A percentile compares a stretch with the other conserved stretches of the same genome.
Evolutionary conservation across 2,329 filamentous ascomycete genomes (phyloP).

Genomic region (Cladosporium sp.): DNA sequence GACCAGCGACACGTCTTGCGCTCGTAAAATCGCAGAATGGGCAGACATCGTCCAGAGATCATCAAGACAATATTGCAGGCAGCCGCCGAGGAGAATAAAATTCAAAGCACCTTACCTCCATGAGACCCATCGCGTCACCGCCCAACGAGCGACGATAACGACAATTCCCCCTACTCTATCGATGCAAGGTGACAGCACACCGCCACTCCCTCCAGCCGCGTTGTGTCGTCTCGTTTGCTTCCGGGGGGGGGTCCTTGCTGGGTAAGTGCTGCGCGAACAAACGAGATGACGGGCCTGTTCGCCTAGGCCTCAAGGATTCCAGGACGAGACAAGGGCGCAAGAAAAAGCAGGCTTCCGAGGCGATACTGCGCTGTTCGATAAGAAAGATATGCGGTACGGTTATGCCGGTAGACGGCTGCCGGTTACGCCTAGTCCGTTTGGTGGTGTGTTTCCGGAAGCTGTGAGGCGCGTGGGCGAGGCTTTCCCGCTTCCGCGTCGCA

Average conservation of each 20-base stretch:
- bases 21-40: background rate
- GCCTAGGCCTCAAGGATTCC: background rate
- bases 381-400: constrained; percentile 7
- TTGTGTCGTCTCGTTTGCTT: constrained; percentile 7
- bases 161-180: constrained; percentile 5
- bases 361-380: constrained; percentile 9
- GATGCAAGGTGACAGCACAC: constrained; percentile 12
- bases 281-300: constrained; percentile 9
- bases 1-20: background rate
- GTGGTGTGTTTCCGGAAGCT: constrained; percentile 9
- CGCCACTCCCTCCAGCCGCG: constrained; percentile 7
- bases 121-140: constrained; percentile 13
- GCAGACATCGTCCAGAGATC: constrained; percentile 2
- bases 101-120: constrained; percentile 17
- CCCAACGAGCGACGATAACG: background rate
- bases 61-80: background rate
- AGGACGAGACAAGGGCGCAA: constrained; percentile 7
- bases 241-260: constrained; percentile 9
- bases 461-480: constrained; percentile 2
- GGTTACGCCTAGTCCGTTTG: constrained; percentile 3
- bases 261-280: constrained; percentile 5
- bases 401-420: constrained; percentile 8
- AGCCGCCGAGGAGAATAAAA: constrained; percentile 1
- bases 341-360: constrained; percentile 10
- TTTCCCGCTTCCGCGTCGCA: constrained; percentile 11